Conservation (phyloP, 2,329 filamentous ascomycete species). For the Thyridium curvatum region DNA sequence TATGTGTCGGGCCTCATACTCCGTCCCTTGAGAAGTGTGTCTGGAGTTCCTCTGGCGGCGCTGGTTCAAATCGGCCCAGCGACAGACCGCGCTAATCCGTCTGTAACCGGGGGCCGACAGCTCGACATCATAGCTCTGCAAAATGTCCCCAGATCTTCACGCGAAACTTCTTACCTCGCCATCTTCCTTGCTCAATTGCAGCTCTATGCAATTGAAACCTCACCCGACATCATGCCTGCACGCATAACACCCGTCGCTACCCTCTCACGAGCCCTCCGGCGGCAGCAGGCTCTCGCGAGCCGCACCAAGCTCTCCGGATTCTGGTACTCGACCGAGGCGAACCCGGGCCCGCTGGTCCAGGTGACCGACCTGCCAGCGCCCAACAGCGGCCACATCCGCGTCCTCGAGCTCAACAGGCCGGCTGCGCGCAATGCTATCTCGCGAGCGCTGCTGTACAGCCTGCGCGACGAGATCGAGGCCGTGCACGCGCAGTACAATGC, state of each 20-base stretch:
- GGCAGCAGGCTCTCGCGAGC: background rate
- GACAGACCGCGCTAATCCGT: too few relatives aligned
- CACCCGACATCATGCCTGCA: conserved; percentile 2
- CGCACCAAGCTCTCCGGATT: background rate
- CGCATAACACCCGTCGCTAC: background rate
- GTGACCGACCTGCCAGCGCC: conserved; percentile 71
- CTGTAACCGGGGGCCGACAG: too few relatives aligned
- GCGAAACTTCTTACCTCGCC: too few relatives aligned
- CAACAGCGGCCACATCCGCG: conserved; percentile 74
- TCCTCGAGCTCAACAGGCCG: conserved; percentile 83
- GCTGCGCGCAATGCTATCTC: conserved; percentile 88
- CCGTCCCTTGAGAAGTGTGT: too few relatives aligned
- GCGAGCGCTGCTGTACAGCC: conserved; percentile 62
- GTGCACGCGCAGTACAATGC: conserved; percentile 58
- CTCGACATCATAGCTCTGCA: too few relatives aligned
- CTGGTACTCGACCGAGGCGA: conserved; percentile 20
- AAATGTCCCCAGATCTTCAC: too few relatives aligned
- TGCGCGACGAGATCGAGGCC: conserved; percentile 66
- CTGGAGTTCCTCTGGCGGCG: too few relatives aligned
- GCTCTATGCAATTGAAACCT: too few relatives aligned
- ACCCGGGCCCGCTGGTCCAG: conserved; percentile 51
- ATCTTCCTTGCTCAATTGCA: too few relatives aligned
- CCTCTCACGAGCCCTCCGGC: background rate
- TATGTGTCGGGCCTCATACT: too few relatives aligned
- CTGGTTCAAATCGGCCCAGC: too few relatives aligned